Base-by-base conservation (phyloP, 1,284 basidiomycete species). In the Rhodotorula sp. region DNA sequence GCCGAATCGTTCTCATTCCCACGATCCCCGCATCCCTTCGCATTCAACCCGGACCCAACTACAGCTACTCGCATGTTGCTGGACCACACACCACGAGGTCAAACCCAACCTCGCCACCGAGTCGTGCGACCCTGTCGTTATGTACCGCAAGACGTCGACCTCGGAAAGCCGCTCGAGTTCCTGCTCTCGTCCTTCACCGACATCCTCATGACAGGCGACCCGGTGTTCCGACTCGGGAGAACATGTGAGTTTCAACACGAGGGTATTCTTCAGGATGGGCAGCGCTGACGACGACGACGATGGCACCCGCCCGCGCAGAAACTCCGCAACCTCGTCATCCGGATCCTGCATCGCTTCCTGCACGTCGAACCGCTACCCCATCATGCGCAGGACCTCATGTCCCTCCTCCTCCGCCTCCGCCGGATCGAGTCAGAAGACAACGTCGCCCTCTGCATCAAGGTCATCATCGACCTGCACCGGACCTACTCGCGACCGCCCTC, bases 341-440 rank as follows among this genome's bases (percentile, higher is more conserved):
- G 95, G 78, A 91, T 94, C 64, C 82, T 98, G 33, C 91, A 95
- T 80, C 90, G 94, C 37, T 84, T 98, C 20, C 93, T 93, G 1
- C 86, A 89, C 65, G 87, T 87, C 62, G 95, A 99, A 69, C 84
- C 87, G 15, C 84, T 94, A 60, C 86, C 91, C 56, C 84, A 87
- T 53, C 89, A 91, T 75, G 86, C 88, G 37, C 83, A 86, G 44
- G 81, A 85, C 24, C 86, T 98, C 60, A 90, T 92, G 80, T 85
- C 76, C 63, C 80, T 85, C 59, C 83, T 97, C 86, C 85, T 98
- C 64, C 85, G 90, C 75, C 84, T 95, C 55, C 84, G 99, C 55
- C 89, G 90, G 60, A 84, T 88, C 74, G 97, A 99, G 83, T 98
- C 96, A 79, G 96, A 99, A 82, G 96, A 99, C 79, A 96, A 95